Evolutionary conservation across 2,329 filamentous ascomycete genomes (phyloP), one percentile per base, ranked within the genome.

Genomic region (Monosporascus sp.): DNA sequence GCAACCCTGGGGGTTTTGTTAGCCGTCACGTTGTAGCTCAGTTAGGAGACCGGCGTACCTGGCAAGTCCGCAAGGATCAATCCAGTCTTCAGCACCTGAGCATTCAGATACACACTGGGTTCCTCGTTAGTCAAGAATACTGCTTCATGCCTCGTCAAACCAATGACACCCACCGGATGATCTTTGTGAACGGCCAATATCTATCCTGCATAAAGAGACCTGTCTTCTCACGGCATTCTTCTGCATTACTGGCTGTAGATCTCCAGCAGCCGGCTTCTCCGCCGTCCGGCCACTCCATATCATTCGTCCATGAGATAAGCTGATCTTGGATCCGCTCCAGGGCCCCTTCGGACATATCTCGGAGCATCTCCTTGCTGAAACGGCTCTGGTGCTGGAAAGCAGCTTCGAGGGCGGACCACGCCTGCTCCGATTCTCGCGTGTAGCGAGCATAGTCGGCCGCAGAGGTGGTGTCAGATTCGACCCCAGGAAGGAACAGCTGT

Each of bases 381-480:
- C 54, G 49, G 7, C 45, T 36, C 22, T 66, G 56, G 50, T 70
- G 65, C 8, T 59, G 53, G 55, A 71, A 65, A 48, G 72, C 63
- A 47, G 72, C 60, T 50, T 67, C 49, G 25, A 73, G 50, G 58
- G 72, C 59, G 61, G 63, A 62, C 74, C 76, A 53, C 66, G 78
- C 62, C 70, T 81, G 56, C n/a, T 60, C 62, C 1, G 69, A 70
- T 51, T 68, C 61, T 22, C 58, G 51, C 50, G 61, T 54, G 22
- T 59, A 65, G 3, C 54, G 54, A 27, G 50, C 54, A 49, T 68
- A 68, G 3, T 69, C 65, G 9, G 60, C 54, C 9, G 54, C 54
- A 4, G 58, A 52, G 1, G 59, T 62, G 0, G 54, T 46, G 17
- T 60, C 50, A 8, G 57, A 59, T 36, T 64, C 57, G 4, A 62